phyloP scores from a whole-genome alignment of 164 flowering plant species.

The Houttuynia cordata region DNA sequence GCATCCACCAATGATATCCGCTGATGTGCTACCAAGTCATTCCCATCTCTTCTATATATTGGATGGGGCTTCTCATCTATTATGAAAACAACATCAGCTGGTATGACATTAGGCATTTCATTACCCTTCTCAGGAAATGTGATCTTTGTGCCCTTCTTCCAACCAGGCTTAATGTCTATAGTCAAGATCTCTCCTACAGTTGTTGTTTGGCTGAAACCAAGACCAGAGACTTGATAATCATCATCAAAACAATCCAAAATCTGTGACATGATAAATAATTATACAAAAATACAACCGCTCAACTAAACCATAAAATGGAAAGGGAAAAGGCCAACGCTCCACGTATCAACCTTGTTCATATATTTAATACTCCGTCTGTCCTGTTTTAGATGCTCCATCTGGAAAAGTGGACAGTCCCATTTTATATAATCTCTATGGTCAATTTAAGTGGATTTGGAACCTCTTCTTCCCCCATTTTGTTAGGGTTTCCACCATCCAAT shows the following conservation, averaged over 20 bases:
- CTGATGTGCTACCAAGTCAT: constrained; percentile 53
- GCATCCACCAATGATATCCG: constrained; percentile 71
- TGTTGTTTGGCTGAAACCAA: constrained; percentile 32
- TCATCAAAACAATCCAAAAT: neutral
- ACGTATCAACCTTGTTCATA: too few species aligned
- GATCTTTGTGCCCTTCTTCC: constrained; percentile 96
- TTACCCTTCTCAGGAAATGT: constrained; percentile 90
- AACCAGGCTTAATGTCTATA: constrained; percentile 85
- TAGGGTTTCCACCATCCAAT: too few species aligned
- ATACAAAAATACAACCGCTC: too few species aligned
- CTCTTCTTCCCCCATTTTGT: too few species aligned
- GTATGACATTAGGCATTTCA: constrained; percentile 51
- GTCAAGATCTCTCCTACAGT: constrained; percentile 70
- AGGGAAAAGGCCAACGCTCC: too few species aligned
- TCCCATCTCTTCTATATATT: constrained; percentile 69
- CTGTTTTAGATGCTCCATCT: too few species aligned
- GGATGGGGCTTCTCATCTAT: constrained; percentile 85
- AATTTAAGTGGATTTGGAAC: too few species aligned
- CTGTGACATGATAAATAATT: too few species aligned
- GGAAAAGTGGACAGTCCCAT: too few species aligned
- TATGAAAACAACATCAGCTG: constrained; percentile 76
- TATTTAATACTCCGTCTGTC: too few species aligned
- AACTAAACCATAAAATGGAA: too few species aligned
- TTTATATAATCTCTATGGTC: too few species aligned
- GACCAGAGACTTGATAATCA: neutral